Evolutionary conservation across 2,329 filamentous ascomycete species (phyloP), one percentile per base, ranked within the genome.

Genomic region (Claviceps arundinis): DNA sequence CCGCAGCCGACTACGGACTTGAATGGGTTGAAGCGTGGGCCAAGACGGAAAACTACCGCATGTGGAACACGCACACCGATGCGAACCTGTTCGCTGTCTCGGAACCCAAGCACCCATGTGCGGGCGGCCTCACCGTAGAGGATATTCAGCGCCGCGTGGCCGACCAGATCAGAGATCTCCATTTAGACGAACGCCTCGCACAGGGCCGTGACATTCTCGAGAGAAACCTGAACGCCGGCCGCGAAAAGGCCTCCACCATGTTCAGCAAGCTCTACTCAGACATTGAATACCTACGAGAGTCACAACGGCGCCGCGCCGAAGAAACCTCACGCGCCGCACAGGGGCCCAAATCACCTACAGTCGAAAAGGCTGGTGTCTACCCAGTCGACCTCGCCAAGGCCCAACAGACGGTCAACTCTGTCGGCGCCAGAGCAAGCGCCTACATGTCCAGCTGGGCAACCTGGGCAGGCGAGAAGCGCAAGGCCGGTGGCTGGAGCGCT

Each of bases 51-150:
- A 97, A 97, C 64, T 95, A 93, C 67, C 80, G 85, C 49, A 84
- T 98, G 55, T 98, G 94, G 81, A 77, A 90, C 57, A 74, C 78
- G 14, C 73, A 87, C 59, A 88, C 85, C 2, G 90, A 96, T 63
- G 83, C 84, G 16, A 86, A 95, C 61, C 77, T 98, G 16, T 98
- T 97, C 63, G 91, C 95, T 59, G 88, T 98, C 56, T 86, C 94
- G 14, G 89, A 95, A 63, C 93, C 93, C 1, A 84, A 84, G 55
- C 93, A 98, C 66, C 93, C 93, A 3, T 96, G 88, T 65, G 90
- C 90, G 1, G 93, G 93, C 26, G 91, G 89, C 0, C 75, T 98
- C 19, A 90, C 85, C 1, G 89, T 98, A 56, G 93, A 97, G 59
- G 93, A 98, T 65, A 85, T 98, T 13, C 91, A 96, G 65, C 80